Conservation (phyloP, 441 rosid genomes). For the Melastoma candidum region DNA sequence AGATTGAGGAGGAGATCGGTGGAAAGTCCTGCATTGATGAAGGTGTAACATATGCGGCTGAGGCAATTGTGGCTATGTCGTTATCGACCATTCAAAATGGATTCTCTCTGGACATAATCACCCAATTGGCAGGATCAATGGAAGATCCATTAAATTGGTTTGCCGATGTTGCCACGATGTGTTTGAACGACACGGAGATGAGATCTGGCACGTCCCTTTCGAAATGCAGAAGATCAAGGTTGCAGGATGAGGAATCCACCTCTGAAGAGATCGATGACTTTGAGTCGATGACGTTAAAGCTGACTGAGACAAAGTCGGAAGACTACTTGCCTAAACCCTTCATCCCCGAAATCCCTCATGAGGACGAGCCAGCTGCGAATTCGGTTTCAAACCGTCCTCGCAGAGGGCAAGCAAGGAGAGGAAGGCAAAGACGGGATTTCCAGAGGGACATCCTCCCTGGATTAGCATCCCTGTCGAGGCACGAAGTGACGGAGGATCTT, state of each 20-base stretch:
- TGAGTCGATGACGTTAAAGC: constrained; percentile 66
- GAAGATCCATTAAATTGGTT: constrained; percentile 77
- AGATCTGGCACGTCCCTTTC: constrained; percentile 24
- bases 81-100: constrained; percentile 15
- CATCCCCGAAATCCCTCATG: constrained; percentile 45
- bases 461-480: constrained; percentile 74
- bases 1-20: constrained; percentile 20
- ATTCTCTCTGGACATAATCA: constrained; percentile 23
- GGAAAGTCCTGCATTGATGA: constrained; percentile 33
- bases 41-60: constrained; percentile 46
- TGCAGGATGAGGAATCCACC: constrained; percentile 25
- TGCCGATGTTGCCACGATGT: constrained; percentile 45
- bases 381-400: constrained; percentile 37
- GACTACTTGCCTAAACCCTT: constrained; percentile 78
- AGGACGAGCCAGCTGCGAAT: constrained; percentile 38
- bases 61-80: constrained; percentile 71
- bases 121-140: constrained; percentile 32
- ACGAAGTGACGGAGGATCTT: constrained; percentile 88
- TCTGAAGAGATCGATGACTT: constrained; percentile 66
- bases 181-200: constrained; percentile 40
- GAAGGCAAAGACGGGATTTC: constrained; percentile 93
- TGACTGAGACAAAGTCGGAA: constrained; percentile 53
- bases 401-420: constrained; percentile 79
- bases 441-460: constrained; percentile 99
- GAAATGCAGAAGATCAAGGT: constrained; percentile 26